Evolutionary conservation across 1,284 basidiomycete genomes (phyloP).

Genomic region (Neotropicomus parvogracilis): DNA sequence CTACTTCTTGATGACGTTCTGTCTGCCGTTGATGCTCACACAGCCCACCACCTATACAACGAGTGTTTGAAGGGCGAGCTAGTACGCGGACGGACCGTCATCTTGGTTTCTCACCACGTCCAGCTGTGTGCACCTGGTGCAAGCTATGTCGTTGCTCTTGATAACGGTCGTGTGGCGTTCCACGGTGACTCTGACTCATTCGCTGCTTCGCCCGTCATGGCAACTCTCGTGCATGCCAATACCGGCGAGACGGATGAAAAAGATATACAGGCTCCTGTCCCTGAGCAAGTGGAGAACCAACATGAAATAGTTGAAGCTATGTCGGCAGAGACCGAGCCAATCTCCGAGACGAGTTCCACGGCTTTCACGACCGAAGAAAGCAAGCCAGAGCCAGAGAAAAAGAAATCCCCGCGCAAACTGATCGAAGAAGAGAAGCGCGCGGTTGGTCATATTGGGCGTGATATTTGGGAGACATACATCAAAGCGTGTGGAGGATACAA

Average conservation of each 20-base stretch:
- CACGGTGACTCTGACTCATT: conserved; percentile 69
- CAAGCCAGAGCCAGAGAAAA: conserved; percentile 44
- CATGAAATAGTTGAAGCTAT: conserved; percentile 7
- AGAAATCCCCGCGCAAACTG: conserved; percentile 77
- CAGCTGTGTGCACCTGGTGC: conserved; percentile 72
- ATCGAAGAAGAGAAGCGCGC: conserved; percentile 90
- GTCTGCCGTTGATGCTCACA: conserved; percentile 81
- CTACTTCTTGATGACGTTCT: conserved; percentile 89
- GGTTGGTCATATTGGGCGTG: conserved; percentile 72
- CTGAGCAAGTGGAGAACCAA: conserved; percentile 9
- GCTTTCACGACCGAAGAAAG: conserved; percentile 33
- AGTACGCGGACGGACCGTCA: conserved; percentile 72
- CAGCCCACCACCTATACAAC: conserved; percentile 79
- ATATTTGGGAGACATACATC: conserved; percentile 83
- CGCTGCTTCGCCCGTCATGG: conserved; percentile 61
- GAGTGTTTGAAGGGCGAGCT: conserved; percentile 85
- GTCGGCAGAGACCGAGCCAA: conserved; percentile 25
- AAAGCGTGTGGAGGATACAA: conserved; percentile 58
- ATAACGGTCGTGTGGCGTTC: conserved; percentile 82
- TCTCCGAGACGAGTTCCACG: conserved; percentile 53
- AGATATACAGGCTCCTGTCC: conserved; percentile 21
- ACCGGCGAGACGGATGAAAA: conserved; percentile 34
- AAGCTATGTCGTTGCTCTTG: conserved; percentile 73
- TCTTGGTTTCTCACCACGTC: conserved; percentile 91
- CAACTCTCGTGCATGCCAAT: conserved; percentile 63